Percentiles rank a stretch among this genome's conserved stretches.
Evolutionary conservation across 164 flowering plant species (phyloP).

Genomic region (Paratinospora sagittata): DNA sequence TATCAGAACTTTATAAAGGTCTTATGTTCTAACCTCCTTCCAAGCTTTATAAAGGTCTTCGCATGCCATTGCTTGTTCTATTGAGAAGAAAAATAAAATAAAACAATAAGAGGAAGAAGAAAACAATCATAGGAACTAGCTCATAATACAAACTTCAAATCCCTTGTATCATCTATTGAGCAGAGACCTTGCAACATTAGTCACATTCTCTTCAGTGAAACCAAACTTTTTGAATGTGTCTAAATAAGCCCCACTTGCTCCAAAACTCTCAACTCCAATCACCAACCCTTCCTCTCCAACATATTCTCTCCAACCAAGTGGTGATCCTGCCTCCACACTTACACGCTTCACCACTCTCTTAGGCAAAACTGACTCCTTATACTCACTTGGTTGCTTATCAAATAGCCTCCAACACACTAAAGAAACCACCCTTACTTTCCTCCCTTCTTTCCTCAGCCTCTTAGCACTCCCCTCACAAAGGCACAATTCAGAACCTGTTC

Average conservation of each 20-base stretch:
- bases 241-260: conserved; percentile 39
- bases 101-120: too few relatives aligned
- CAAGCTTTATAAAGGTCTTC: not conserved
- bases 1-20: too few relatives aligned
- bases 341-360: conserved; percentile 29
- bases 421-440: conserved; percentile 45
- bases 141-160: not conserved
- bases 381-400: conserved; percentile 30
- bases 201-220: conserved; percentile 36
- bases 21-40: not conserved
- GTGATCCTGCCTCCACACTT: conserved; percentile 51
- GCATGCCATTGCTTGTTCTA: too few relatives aligned
- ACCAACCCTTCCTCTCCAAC: conserved; percentile 41
- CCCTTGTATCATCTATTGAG: conserved; percentile 10
- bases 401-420: conserved; percentile 50
- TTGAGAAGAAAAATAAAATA: too few relatives aligned
- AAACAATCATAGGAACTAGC: too few relatives aligned
- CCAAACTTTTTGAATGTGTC: conserved; percentile 41
- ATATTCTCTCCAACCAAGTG: conserved; percentile 44
- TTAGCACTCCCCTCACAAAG: conserved; percentile 34
- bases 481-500: conserved; percentile 52
- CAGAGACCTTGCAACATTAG: conserved; percentile 27
- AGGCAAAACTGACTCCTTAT: conserved; percentile 43
- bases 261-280: conserved; percentile 40
- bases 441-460: conserved; percentile 41